Conservation (phyloP, 176 grass and related monocot genomes). For the Neostapfia colusana region DNA sequence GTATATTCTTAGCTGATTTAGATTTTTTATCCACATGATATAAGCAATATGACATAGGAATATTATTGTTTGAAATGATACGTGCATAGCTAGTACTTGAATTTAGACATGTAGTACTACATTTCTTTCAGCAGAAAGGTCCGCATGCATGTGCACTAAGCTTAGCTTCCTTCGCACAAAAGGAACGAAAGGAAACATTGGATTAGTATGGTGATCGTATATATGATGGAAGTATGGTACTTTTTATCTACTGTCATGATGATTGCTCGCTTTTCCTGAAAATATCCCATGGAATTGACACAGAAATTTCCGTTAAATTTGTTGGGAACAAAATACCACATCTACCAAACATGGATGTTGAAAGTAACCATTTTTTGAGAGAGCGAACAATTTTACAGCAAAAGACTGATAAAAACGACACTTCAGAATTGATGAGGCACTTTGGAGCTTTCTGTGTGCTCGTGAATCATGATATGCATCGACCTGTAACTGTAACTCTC, state of each 20-base stretch:
- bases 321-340: slow-evolving; percentile 26
- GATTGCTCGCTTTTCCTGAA: slow-evolving; percentile 44
- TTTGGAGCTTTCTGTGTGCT: not conserved
- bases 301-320: slow-evolving; percentile 1
- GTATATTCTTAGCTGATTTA: not conserved
- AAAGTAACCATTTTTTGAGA: not conserved
- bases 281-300: slow-evolving; percentile 31
- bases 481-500: not conserved
- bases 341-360: slow-evolving; percentile 22
- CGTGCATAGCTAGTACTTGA: not conserved
- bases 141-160: slow-evolving; percentile 25
- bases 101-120: not conserved
- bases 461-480: not conserved
- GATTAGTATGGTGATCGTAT: slow-evolving; percentile 44
- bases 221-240: slow-evolving; percentile 48
- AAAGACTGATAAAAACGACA: not conserved
- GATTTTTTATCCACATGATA: not conserved
- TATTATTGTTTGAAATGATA: not conserved
- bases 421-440: not conserved
- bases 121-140: slow-evolving; percentile 32
- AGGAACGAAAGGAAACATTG: slow-evolving; percentile 34
- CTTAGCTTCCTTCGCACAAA: slow-evolving; percentile 59
- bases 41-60: not conserved
- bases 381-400: slow-evolving; percentile 33
- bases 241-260: slow-evolving; percentile 62